Base-by-base conservation (phyloP, 768 basidiomycete genomes). In the Mycena olivaceomarginata region DNA sequence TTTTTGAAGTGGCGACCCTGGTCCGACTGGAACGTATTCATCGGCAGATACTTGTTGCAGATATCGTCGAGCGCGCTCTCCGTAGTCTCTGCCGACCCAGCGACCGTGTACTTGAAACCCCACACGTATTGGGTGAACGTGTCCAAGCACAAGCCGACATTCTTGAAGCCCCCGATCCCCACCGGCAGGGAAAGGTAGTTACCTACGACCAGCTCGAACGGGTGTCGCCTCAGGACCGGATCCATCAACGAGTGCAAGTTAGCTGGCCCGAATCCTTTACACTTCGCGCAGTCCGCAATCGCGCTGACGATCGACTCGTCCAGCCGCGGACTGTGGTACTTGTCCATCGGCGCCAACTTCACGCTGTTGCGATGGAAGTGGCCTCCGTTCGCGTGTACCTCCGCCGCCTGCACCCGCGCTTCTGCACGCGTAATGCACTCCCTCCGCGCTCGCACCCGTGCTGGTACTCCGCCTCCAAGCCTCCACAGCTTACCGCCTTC, bases 1-100 rank as follows among this genome's bases (percentile, higher is more conserved):
- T 76, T 76, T n/a, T 81, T 62, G 67, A 85, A 85, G 57, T 84
- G 84, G 12, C 37, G 48, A 0, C 84, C 83, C 0, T 82, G 76
- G 51, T 85, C 83, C 1, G 78, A 63, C 82, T 81, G 79, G 79
- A 84, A 80, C 1, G 75, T 69, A n/a, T 80, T 76, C 0, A 80
- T 75, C 5, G 70, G 46, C 0, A 63, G n/a, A 72, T 65, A 83
- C 10, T 51, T 53, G 4, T 68, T n/a, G 41, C 41, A 78, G 0
- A 85, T 82, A 53, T 82, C 79, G 4, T 71, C 79, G 4, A 75
- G 70, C 4, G 73, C 64, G 45, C 53, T 31, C 25, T 48, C 73
- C 12, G 67, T 72, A 13, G 70, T 65, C 6, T 59, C 57, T 9
- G 51, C 75, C 31, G 69, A 39, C 8, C 67, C 75, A 18, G 41